Base-by-base conservation (phyloP, 1,284 basidiomycete genomes). In the Ganoderma resinaceum region DNA sequence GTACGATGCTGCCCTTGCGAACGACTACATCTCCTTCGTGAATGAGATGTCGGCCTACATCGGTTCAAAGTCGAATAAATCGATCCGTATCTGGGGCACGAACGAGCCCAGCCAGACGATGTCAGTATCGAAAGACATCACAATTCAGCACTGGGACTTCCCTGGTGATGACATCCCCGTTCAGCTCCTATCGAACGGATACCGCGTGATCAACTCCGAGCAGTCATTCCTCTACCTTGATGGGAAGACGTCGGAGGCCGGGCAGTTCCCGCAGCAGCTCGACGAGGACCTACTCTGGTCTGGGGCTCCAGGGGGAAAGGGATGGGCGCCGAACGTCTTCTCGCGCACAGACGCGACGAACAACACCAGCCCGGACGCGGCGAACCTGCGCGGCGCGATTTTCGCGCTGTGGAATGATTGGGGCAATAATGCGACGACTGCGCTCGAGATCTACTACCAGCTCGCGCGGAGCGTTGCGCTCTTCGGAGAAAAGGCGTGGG, bases 131-230 rank as follows among this genome's bases (percentile, higher is more conserved):
- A 72, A 72, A 52, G 66, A 77, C 72, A 72, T 82, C 65, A 81
- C 79, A 23, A 81, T 81, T 64, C 81, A 81, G 71, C 81, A 82
- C 70, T 82, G 79, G 79, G 76, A 80, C 69, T 78, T 81, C 70
- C 80, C 78, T 14, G 80, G 77, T 16, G 79, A 78, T 66, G 75
- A 78, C 61, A 72, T 76, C 55, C 78, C 80, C 2, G 70, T 76
- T 26, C 68, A 70, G 40, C 75, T 79, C 35, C 71, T 80, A 58
- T 62, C 73, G 18, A 59, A 73, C 20, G 77, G 77, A 66, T 78
- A 80, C 74, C 70, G 73, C 68, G 67, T 78, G 60, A 78, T 78
- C 67, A 78, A 78, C 67, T 78, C 76, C 9, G 79, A 80, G 66
- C 80, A 80, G 62, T 61, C 43, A 12, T 80, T 80, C 72, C 74